A percentile compares a stretch with the other conserved stretches of the same genome.
Conservation (phyloP, 1,284 basidiomycete species). For the Ganoderma sinense region DNA sequence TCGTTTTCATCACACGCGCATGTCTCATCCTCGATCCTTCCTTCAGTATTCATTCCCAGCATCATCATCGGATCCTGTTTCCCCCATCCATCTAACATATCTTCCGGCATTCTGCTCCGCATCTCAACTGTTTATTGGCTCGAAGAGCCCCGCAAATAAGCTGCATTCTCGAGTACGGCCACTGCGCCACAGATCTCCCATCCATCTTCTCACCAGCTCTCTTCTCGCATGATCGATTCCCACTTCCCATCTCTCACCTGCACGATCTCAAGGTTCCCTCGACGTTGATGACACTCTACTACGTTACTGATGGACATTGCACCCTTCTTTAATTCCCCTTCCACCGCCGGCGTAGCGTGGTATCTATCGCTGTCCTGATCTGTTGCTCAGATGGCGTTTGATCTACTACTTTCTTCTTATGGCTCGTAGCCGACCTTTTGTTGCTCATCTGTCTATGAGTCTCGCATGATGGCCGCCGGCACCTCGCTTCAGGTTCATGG, state of each 20-base stretch:
- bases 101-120: constrained; percentile 11
- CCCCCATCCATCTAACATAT: constrained; percentile 23
- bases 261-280: constrained; percentile 17
- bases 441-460: constrained; percentile 7
- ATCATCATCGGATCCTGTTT: constrained; percentile 10
- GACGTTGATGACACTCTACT: neutral
- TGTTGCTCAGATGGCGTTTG: constrained; percentile 19
- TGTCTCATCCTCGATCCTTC: constrained; percentile 10
- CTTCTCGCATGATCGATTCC: constrained; percentile 1
- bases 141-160: constrained; percentile 23
- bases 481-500: too few species aligned
- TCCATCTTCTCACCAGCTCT: constrained; percentile 20
- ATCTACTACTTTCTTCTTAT: constrained; percentile 24
- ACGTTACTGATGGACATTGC: constrained; percentile 23
- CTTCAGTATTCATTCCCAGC: constrained; percentile 16
- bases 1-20: neutral
- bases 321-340: constrained; percentile 20
- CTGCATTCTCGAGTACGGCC: constrained; percentile 22
- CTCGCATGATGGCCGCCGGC: too few species aligned
- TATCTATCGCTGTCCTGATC: constrained; percentile 28
- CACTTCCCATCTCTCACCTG: constrained; percentile 12
- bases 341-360: constrained; percentile 21
- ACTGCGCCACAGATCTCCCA: constrained; percentile 17
- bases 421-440: neutral
- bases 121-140: constrained; percentile 30